A percentile compares a stretch with the other conserved stretches of the same genome.
Conservation (phyloP, 768 basidiomycete genomes). For the Termitomyces sp. region DNA sequence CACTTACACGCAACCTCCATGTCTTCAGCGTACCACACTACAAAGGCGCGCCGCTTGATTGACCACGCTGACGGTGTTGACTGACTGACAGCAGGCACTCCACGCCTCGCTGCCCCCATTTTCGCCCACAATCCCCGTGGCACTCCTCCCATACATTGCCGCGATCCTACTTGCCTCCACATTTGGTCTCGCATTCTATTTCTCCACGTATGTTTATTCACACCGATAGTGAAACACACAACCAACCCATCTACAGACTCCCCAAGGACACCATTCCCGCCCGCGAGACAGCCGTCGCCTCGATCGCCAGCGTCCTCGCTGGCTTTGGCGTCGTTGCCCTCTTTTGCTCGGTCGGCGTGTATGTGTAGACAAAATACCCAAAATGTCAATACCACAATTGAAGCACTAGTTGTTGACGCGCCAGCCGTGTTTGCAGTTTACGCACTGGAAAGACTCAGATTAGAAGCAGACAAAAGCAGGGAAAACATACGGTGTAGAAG, state of each 20-base stretch:
- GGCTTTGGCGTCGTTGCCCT: constrained; percentile 89
- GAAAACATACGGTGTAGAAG: constrained; percentile 77
- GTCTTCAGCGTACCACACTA: constrained; percentile 43
- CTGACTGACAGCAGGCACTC: constrained; percentile 35
- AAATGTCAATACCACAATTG: constrained; percentile 5
- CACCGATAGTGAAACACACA: neutral
- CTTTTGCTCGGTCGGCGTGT: constrained; percentile 82
- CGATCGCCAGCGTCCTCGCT: constrained; percentile 70
- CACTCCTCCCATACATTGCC: constrained; percentile 68
- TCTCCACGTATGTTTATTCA: constrained; percentile 62
- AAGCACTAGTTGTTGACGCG: constrained; percentile 65
- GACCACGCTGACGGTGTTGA: constrained; percentile 6
- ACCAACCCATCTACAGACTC: constrained; percentile 42
- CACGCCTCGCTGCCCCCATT: constrained; percentile 69
- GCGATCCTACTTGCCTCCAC: constrained; percentile 67
- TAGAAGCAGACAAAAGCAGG: neutral
- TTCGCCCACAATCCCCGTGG: constrained; percentile 60
- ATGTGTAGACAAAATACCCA: constrained; percentile 46
- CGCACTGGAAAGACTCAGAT: constrained; percentile 45
- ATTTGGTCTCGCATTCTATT: constrained; percentile 86
- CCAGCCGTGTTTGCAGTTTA: constrained; percentile 75
- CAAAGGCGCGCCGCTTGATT: constrained; percentile 36
- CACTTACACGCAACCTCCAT: constrained; percentile 31
- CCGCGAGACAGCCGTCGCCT: constrained; percentile 66
- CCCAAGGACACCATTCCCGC: constrained; percentile 61